These are phyloP conservation scores for Vitis hybrid DNA, from an alignment of 177 flowering plant genomes.

Conservation along the genomic window DNA sequence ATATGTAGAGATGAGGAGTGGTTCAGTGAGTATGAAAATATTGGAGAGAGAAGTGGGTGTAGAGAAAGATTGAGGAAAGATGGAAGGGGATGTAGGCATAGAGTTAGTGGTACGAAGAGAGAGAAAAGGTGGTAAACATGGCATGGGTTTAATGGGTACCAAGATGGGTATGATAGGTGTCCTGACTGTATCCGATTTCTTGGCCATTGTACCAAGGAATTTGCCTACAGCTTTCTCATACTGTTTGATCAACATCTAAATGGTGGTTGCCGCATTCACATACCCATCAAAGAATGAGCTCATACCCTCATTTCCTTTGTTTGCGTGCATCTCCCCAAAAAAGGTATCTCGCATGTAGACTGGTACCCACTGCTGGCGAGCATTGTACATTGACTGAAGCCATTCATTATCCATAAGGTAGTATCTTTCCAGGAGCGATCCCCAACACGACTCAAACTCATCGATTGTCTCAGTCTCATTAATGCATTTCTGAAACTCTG, in stretches of 20 bases:
- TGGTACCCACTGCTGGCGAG: slow-evolving; percentile 55
- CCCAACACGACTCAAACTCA: slow-evolving; percentile 55
- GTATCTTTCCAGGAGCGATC: slow-evolving; percentile 31
- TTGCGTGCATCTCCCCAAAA: slow-evolving; percentile 40
- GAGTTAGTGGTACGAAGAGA: too few relatives aligned
- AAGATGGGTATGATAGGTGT: too few relatives aligned
- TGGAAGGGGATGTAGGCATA: too few relatives aligned
- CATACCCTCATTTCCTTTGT: slow-evolving; percentile 17
- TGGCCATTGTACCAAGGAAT: too few relatives aligned
- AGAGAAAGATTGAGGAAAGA: too few relatives aligned
- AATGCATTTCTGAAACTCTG: slow-evolving; percentile 43
- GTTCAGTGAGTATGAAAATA: too few relatives aligned
- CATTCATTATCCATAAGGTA: slow-evolving; percentile 43
- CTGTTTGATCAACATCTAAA: slow-evolving; percentile 34
- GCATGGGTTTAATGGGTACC: too few relatives aligned
- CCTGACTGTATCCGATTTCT: too few relatives aligned
- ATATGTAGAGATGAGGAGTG: too few relatives aligned
- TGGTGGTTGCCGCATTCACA: slow-evolving; percentile 36
- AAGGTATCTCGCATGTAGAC: slow-evolving; percentile 44
- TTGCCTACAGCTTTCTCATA: slow-evolving; percentile 47
- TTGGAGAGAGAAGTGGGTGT: too few relatives aligned
- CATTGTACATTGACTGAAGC: slow-evolving; percentile 46
- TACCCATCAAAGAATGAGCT: slow-evolving; percentile 35
- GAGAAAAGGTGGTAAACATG: too few relatives aligned
- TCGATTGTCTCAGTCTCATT: slow-evolving; percentile 39